Base-by-base conservation (phyloP, 2,329 filamentous ascomycete species). In the Geosmithia morbida region DNA sequence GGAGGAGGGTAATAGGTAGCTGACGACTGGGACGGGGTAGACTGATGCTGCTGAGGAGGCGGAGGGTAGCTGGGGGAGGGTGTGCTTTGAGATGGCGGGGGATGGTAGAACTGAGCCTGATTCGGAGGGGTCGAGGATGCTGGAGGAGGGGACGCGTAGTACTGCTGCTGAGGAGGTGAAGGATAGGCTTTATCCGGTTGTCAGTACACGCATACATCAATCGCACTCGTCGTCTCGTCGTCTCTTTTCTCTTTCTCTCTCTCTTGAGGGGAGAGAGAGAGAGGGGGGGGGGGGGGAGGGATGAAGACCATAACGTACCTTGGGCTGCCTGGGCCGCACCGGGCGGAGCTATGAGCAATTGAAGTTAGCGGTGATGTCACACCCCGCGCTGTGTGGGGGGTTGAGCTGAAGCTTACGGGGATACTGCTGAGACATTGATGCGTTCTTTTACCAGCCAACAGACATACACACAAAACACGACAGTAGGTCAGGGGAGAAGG, bases 101-200 rank as follows among this genome's bases (percentile, higher is more conserved):
- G 63, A 45, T 68, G 62, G 44, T 70, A 72, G 58, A 69, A 71
- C 43, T 66, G 67, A 19, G 66, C 61, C 51, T 66, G 64, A 56
- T 63, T 65, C 41, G 68, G 66, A 2, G 70, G 69, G 45, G 70
- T 66, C 19, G 71, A 73, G 5, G 64, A 67, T 26, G 22, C 22
- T 26, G 22, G 22, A 17, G 70, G 70, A 19, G 70, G 70, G 44
- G 65, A 62, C 43, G 68, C 68, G 54, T 70, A 72, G 51, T 66
- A 65, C 50, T 67, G 53, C 30, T 48, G 46, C 3, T 39, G 40
- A 37, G 50, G 48, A 42, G 45, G 45, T 17, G 48, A 33, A 44
- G 46, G 43, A n/a, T 44, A 44, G 40, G 29, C 46, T 45, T 26
- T 26, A 8, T 26, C 8, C 22, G 8, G 8, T 26, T 37, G 33